A percentile compares a stretch with the other conserved stretches of the same genome.
phyloP scores from a whole-genome alignment of 306 rosid genomes.

The Corylus avellana region DNA sequence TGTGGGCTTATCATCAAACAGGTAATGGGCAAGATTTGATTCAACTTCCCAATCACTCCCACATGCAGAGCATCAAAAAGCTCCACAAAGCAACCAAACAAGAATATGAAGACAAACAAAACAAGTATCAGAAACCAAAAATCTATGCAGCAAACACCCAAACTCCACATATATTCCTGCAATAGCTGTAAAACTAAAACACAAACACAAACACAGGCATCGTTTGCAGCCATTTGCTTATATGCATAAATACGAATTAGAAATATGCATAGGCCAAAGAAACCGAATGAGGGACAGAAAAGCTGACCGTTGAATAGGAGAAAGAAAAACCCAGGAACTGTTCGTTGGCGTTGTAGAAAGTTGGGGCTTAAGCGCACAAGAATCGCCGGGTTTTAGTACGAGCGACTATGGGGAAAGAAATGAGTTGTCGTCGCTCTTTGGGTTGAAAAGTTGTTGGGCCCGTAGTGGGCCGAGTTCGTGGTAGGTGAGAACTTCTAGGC shows the following conservation, averaged over 20 bases:
- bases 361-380: neutral
- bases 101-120: neutral
- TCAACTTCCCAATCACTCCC: neutral
- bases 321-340: neutral
- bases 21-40: slow-evolving; percentile 5
- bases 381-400: neutral
- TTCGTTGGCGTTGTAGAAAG: neutral
- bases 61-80: neutral
- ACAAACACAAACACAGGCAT: neutral
- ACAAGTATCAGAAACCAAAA: neutral
- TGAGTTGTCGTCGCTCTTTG: neutral
- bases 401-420: too few relatives aligned
- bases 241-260: neutral
- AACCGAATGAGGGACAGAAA: neutral
- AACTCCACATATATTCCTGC: neutral
- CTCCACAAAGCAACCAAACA: neutral
- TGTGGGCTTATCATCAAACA: slow-evolving; percentile 14
- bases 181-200: neutral
- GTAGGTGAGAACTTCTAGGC: neutral
- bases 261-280: neutral
- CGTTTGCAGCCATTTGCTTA: neutral
- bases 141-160: neutral
- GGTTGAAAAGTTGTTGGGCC: neutral
- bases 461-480: neutral
- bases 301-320: neutral